Evolutionary conservation across 352 stramenopile genomes (phyloP).

Genomic region (Pythium grandisporangium): DNA sequence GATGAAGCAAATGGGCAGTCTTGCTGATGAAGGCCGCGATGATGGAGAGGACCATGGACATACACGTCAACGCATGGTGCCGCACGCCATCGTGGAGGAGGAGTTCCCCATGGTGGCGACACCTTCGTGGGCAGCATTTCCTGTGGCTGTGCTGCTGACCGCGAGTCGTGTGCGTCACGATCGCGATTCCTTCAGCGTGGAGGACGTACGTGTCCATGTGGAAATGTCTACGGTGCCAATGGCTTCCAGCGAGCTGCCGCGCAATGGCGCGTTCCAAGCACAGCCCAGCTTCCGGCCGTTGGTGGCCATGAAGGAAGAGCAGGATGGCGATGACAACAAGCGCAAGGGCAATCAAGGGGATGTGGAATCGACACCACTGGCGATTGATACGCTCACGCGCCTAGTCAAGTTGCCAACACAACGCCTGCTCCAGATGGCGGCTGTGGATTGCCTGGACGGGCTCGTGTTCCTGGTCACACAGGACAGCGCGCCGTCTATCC

Average conservation of each 20-base stretch:
- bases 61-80: too few species aligned
- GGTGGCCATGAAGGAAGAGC: too few species aligned
- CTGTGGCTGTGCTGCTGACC: constrained; percentile 22
- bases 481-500: too few species aligned
- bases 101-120: constrained; percentile 21
- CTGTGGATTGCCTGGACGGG: too few species aligned
- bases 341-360: too few species aligned
- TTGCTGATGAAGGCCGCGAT: constrained; percentile 5
- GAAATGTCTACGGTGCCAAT: not conserved
- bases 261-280: constrained; percentile 28
- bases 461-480: too few species aligned
- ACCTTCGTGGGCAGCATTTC: constrained; percentile 25
- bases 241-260: constrained; percentile 15
- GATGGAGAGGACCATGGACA: constrained; percentile 3
- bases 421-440: too few species aligned
- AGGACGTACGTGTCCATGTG: constrained; percentile 11
- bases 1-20: constrained; percentile 17
- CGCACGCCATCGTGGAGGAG: constrained; percentile 26
- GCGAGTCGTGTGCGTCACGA: constrained; percentile 13
- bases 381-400: too few species aligned
- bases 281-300: constrained; percentile 40
- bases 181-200: constrained; percentile 9
- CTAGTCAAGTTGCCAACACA: too few species aligned
- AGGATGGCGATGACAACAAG: too few species aligned
- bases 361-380: too few species aligned